phyloP scores from a whole-genome alignment of 768 basidiomycete species.

The Tricholoma bakamatsutake region DNA sequence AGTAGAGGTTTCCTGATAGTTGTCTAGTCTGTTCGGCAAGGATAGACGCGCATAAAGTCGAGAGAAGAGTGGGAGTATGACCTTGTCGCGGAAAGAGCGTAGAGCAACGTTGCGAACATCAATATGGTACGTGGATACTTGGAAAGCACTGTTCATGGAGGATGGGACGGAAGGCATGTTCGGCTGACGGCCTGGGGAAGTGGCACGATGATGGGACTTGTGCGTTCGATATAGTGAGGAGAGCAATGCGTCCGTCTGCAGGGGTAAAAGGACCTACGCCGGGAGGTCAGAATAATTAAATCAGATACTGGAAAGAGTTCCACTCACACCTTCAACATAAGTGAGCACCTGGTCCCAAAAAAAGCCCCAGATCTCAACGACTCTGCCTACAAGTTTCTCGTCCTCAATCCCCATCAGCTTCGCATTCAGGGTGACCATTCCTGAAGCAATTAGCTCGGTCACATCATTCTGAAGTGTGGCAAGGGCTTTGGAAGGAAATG shows the following conservation, averaged over 20 bases:
- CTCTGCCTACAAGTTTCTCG: conserved; percentile 64
- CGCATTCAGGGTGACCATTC: conserved; percentile 90
- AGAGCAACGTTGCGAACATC: conserved; percentile 81
- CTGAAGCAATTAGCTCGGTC: conserved; percentile 74
- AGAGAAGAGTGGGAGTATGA: conserved; percentile 61
- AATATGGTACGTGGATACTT: conserved; percentile 46
- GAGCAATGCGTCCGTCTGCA: conserved; percentile 44
- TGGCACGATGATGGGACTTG: conserved; percentile 47
- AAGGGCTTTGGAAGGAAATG: conserved; percentile 69
- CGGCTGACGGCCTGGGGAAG: conserved; percentile 44
- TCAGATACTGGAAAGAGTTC: neutral
- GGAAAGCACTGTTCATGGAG: conserved; percentile 20
- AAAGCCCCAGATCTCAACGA: conserved; percentile 89
- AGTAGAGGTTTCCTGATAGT: conserved; percentile 44
- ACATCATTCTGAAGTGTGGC: conserved; percentile 72
- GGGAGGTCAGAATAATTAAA: neutral
- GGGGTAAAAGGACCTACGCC: conserved; percentile 27
- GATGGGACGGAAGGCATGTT: conserved; percentile 37
- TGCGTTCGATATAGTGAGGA: conserved; percentile 63
- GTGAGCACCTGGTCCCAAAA: conserved; percentile 89
- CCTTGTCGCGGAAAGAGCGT: conserved; percentile 72
- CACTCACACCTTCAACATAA: conserved; percentile 78
- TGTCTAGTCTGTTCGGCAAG: conserved; percentile 48
- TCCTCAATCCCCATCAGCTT: conserved; percentile 76
- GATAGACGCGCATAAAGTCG: conserved; percentile 53